These are phyloP conservation scores for Benincasa hispida DNA, from an alignment of 306 rosid species.

Conservation along the genomic window DNA sequence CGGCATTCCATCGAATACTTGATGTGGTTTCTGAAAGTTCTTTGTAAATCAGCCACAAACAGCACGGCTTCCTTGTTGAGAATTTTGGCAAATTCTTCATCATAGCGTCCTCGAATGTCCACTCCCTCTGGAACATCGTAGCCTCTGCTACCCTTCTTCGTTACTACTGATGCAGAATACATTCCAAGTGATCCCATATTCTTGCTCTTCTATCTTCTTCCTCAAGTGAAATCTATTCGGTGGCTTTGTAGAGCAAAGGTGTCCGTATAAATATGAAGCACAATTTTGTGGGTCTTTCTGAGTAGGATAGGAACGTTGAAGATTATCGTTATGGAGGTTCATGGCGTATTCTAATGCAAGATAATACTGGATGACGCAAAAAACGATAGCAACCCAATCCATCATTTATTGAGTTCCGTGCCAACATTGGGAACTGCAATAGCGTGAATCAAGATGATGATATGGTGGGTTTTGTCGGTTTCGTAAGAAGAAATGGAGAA, in stretches of 20 bases:
- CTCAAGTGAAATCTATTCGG: background rate
- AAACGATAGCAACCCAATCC: background rate
- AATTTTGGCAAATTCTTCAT: constrained; percentile 47
- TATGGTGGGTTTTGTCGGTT: background rate
- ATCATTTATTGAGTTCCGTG: background rate
- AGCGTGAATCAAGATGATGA: background rate
- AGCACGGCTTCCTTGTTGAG: constrained; percentile 60
- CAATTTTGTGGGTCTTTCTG: background rate
- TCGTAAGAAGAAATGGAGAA: background rate
- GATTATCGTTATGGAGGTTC: background rate
- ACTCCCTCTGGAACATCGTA: constrained; percentile 67
- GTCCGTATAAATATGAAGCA: background rate
- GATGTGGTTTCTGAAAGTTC: constrained; percentile 55
- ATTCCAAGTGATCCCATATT: constrained; percentile 30
- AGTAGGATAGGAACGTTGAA: background rate
- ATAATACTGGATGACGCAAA: background rate
- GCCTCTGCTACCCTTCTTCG: constrained; percentile 7
- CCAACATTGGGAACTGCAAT: constrained; percentile 4
- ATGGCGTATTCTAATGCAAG: background rate
- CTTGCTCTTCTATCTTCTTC: background rate
- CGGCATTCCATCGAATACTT: constrained; percentile 67
- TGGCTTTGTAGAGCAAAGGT: background rate
- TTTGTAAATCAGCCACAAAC: constrained; percentile 61
- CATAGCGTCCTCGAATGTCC: constrained; percentile 63
- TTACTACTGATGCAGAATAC: constrained; percentile 8